A percentile compares a stretch with the other conserved stretches of the same genome.
phyloP scores from a whole-genome alignment of 148 eudicot species.

The Arbutus unedo region DNA sequence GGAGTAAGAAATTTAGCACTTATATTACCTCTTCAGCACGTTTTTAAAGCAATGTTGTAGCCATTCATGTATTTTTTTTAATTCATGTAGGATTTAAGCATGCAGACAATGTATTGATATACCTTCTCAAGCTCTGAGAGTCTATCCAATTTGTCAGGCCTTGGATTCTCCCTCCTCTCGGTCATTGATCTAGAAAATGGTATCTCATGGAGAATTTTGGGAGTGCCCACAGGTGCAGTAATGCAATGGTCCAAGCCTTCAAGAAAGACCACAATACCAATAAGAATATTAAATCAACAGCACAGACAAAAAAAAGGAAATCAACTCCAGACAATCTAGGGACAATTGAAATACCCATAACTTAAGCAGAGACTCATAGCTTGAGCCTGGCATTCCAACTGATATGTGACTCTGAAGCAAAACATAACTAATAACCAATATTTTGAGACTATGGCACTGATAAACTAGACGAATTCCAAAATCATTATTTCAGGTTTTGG shows the following conservation, averaged over 20 bases:
- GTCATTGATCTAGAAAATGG: constrained; percentile 57
- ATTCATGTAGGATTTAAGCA: not conserved
- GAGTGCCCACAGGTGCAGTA: constrained; percentile 58
- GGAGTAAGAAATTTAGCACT: not conserved
- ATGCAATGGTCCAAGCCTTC: constrained; percentile 61
- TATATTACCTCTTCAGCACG: not conserved
- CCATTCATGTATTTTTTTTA: not conserved
- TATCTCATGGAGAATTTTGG: constrained; percentile 35
- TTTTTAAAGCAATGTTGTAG: not conserved
- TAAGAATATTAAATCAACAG: constrained; percentile 10
- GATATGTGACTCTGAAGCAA: not conserved
- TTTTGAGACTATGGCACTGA: not conserved
- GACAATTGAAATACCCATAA: not conserved
- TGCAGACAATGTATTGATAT: not conserved
- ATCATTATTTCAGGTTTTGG: not conserved
- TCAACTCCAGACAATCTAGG: not conserved
- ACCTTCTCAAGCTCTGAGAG: constrained; percentile 89
- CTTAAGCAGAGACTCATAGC: not conserved
- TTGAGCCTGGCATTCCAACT: not conserved
- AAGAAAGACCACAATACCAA: constrained; percentile 4
- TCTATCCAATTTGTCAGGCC: constrained; percentile 60
- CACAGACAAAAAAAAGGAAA: not conserved
- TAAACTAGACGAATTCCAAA: not conserved
- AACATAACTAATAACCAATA: not conserved
- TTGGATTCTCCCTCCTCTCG: constrained; percentile 44